Evolutionary conservation across 1,139 yeast species (phyloP).

Genomic region (Sugiyamaella japonica): DNA sequence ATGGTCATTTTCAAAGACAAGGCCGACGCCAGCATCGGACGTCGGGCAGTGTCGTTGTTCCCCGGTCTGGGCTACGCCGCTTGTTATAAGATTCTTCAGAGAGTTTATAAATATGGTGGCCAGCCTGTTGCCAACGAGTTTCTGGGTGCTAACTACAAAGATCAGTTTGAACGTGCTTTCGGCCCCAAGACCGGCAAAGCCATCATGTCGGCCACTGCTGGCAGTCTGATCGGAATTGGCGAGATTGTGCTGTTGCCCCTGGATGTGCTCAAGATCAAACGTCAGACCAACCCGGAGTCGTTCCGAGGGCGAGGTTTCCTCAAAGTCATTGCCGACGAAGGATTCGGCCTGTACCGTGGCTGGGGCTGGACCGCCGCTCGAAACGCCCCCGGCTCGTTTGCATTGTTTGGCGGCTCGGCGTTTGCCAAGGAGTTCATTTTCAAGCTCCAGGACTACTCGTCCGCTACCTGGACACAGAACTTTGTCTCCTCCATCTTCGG

Average conservation of each 20-base stretch:
- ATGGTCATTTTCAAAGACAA: conserved; percentile 81
- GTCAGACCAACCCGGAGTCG: conserved; percentile 98
- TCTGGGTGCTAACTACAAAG: conserved; percentile 71
- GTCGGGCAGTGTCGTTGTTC: conserved; percentile 78
- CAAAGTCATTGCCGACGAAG: conserved; percentile 84
- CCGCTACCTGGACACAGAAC: conserved; percentile 95
- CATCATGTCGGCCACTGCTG: conserved; percentile 93
- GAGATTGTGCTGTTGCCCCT: conserved; percentile 93
- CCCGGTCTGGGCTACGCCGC: conserved; percentile 99
- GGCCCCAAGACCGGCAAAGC: conserved; percentile 98
- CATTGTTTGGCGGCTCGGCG: conserved; percentile 97
- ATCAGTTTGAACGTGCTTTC: conserved; percentile 67
- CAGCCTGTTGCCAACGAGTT: conserved; percentile 98
- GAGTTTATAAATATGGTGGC: conserved; percentile 98
- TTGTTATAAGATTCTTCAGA: conserved; percentile 90
- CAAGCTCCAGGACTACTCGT: conserved; percentile 78
- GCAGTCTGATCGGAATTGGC: conserved; percentile 95
- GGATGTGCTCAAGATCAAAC: conserved; percentile 94
- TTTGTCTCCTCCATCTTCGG: conserved; percentile 96
- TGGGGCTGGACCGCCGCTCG: conserved; percentile 99
- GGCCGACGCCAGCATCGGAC: conserved; percentile 67
- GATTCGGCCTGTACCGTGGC: conserved; percentile 90
- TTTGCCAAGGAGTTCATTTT: conserved; percentile 96
- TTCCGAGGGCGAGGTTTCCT: conserved; percentile 96
- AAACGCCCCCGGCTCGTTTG: conserved; percentile 98